A percentile compares a stretch with the other conserved stretches of the same genome.
Conservation (phyloP, 768 basidiomycete genomes). For the Boletus reticuloceps region DNA sequence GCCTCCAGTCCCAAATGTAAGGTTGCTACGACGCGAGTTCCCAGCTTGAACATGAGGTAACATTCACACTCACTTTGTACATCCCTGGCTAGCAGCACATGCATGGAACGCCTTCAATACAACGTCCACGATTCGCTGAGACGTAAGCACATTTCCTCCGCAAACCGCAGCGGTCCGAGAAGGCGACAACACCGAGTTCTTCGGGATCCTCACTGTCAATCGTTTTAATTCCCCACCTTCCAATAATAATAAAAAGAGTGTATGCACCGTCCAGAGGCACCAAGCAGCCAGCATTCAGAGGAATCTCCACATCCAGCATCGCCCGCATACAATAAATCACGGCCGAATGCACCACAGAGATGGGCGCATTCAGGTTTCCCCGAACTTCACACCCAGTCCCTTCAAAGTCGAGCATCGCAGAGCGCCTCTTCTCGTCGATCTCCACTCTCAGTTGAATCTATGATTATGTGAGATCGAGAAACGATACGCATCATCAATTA, state of each 20-base stretch:
- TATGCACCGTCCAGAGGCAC: conserved; percentile 74
- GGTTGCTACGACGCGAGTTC: conserved; percentile 49
- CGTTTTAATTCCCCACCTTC: not conserved
- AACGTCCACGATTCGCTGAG: conserved; percentile 92
- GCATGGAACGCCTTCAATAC: conserved; percentile 91
- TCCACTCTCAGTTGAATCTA: conserved; percentile 75
- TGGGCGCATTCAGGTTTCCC: conserved; percentile 82
- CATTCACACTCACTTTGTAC: conserved; percentile 67
- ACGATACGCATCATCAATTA: conserved; percentile 17
- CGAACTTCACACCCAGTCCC: conserved; percentile 83
- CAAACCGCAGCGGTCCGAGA: conserved; percentile 88
- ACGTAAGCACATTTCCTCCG: conserved; percentile 89
- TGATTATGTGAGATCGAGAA: conserved; percentile 1
- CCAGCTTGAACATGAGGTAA: no score
- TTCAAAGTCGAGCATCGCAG: conserved; percentile 81
- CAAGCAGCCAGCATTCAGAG: conserved; percentile 91
- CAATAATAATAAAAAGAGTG: not conserved
- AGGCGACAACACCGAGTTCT: conserved; percentile 75
- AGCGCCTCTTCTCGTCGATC: conserved; percentile 71
- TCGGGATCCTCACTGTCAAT: conserved; percentile 68
- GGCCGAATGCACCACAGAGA: conserved; percentile 83
- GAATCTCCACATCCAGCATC: conserved; percentile 85
- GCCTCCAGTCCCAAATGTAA: conserved; percentile 89
- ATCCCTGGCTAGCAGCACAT: conserved; percentile 89
- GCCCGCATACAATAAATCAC: conserved; percentile 88